Evolutionary conservation across 345 rosid species (phyloP).

Genomic region (Linum tenue): DNA sequence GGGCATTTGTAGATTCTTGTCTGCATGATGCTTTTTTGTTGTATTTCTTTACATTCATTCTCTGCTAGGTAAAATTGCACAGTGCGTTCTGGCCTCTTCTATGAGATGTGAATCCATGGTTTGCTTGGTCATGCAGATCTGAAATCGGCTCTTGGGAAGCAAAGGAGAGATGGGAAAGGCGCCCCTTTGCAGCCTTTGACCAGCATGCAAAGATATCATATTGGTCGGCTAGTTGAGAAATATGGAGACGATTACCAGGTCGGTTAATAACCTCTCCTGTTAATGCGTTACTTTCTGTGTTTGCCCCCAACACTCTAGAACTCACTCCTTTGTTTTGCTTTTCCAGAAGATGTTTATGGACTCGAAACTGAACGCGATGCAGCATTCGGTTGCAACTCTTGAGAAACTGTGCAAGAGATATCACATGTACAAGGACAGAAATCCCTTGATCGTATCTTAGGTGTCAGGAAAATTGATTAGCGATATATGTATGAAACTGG

Average conservation of each 20-base stretch:
- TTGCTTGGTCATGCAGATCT: conserved; percentile 38
- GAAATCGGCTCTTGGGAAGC: conserved; percentile 81
- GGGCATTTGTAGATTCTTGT: too few species aligned
- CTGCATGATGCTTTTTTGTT: too few species aligned
- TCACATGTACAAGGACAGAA: conserved; percentile 40
- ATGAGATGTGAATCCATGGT: neutral
- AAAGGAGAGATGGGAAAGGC: conserved; percentile 72
- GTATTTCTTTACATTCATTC: too few species aligned
- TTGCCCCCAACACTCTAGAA: neutral
- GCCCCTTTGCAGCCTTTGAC: conserved; percentile 75
- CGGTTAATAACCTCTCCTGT: neutral
- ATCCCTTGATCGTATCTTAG: conserved; percentile 42
- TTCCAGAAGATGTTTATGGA: conserved; percentile 82
- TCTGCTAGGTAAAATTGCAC: too few species aligned
- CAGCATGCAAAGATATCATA: conserved; percentile 54
- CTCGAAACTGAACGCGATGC: conserved; percentile 72
- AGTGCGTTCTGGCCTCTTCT: neutral
- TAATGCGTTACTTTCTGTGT: neutral
- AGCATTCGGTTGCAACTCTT: conserved; percentile 62
- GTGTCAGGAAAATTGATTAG: neutral
- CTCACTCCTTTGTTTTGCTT: neutral
- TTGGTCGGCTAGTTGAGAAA: conserved; percentile 54
- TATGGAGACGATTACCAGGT: conserved; percentile 79
- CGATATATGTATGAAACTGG: neutral
- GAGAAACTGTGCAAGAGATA: conserved; percentile 65